Base-by-base conservation (phyloP, 371 early-diverging fungal species). In the Polyrhizophydium stewartii region DNA sequence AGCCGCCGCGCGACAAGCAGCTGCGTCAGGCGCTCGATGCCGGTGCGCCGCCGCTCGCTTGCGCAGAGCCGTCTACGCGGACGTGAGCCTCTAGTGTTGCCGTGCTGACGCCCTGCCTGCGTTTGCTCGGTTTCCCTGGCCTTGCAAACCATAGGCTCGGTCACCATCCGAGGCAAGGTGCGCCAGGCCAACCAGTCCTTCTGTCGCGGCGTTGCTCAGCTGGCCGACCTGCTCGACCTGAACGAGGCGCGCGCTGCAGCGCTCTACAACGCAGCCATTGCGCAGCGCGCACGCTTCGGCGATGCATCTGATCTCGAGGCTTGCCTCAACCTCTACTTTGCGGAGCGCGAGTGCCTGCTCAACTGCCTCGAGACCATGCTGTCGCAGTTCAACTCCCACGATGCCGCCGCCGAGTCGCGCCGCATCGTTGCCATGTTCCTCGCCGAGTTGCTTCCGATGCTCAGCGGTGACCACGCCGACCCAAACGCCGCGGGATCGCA, bases 171-270 rank as follows among this genome's bases (percentile, higher is more conserved):
- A 22, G 68, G 67, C 28, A 25, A 38, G 38, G 43, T n/a, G 17
- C 67, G 61, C 21, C 52, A 50, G 22, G 64, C 68, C 22, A 90
- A 84, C 67, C 71, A 75, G n/a, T 85, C 86, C 21, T 92, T 92
- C 61, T 79, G 81, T 58, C 59, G 74, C n/a, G 82, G 82, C 55
- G 82, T 85, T 6, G 63, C 87, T 35, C 76, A 83, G 67, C 65
- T 93, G 41, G 89, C 91, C 1, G 90, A 93, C 70, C 84, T 91
- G 60, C 79, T 95, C 43, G 78, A 85, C 27, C 78, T 93, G 50
- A 87, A 89, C 69, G 94, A 94, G 68, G 74, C 85, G 62, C 69
- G 83, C 5, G 93, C 93, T 13, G 83, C 91, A 0, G 76, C 86
- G 0, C 72, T 93, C 6, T 74, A 92, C 45, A 82, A 86, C 59